phyloP scores from a whole-genome alignment of 2,329 filamentous ascomycete species.

The Aspergillus sp. region DNA sequence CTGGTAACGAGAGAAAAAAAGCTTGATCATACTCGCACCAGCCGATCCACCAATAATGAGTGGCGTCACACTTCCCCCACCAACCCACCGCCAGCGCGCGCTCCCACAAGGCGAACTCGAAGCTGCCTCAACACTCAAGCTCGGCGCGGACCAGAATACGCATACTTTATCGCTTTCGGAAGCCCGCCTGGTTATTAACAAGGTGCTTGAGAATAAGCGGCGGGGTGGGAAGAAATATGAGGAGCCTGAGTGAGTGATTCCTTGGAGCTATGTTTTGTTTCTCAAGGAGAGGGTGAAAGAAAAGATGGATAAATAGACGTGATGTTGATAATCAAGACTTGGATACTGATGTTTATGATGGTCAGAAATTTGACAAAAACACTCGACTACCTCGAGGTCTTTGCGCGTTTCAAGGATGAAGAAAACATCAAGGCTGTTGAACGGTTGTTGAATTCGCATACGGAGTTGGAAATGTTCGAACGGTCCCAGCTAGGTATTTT shows the following conservation, averaged over 20 bases:
- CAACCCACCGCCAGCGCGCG: slow-evolving; percentile 47
- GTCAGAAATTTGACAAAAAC: slow-evolving; percentile 76
- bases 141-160: slow-evolving; percentile 92
- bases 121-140: slow-evolving; percentile 76
- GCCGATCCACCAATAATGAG: slow-evolving; percentile 2
- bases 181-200: slow-evolving; percentile 88
- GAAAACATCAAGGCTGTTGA: slow-evolving; percentile 96
- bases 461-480: slow-evolving; percentile 86
- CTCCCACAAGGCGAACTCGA: slow-evolving; percentile 72
- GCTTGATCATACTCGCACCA: neutral
- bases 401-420: slow-evolving; percentile 93
- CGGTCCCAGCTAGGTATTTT: slow-evolving; percentile 80
- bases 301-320: neutral
- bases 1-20: neutral
- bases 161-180: slow-evolving; percentile 92
- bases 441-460: slow-evolving; percentile 76
- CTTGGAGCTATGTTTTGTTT: neutral
- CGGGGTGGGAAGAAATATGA: slow-evolving; percentile 81
- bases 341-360: neutral
- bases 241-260: slow-evolving; percentile 72
- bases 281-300: neutral
- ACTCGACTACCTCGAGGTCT: slow-evolving; percentile 89
- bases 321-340: neutral
- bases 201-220: slow-evolving; percentile 78
- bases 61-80: slow-evolving; percentile 38